phyloP scores from a whole-genome alignment of 2,329 filamentous ascomycete genomes.

The Epichloe scottii region DNA sequence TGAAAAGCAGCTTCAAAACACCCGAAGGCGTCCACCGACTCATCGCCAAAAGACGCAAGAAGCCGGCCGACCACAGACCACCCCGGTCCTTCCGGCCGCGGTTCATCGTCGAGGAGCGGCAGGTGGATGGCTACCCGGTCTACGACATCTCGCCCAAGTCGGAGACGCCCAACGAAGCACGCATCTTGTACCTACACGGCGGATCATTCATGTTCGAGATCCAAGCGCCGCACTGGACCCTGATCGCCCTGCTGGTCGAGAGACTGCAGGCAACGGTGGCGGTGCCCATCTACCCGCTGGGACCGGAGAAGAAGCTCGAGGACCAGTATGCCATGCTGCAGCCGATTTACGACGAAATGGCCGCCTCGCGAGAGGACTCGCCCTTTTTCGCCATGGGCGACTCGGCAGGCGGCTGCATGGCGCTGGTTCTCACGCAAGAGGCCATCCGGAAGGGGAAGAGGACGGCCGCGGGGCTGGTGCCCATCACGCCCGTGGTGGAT shows the following conservation, averaged over 20 bases:
- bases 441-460: conserved; percentile 14
- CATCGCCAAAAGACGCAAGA: conserved; percentile 14
- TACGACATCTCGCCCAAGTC: conserved; percentile 20
- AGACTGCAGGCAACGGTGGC: conserved; percentile 19
- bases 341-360: conserved; percentile 20
- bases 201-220: conserved; percentile 20
- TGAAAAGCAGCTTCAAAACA: conserved; percentile 15
- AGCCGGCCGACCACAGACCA: conserved; percentile 9
- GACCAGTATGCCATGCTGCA: conserved; percentile 20
- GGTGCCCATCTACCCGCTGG: conserved; percentile 21
- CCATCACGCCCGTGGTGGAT: conserved; percentile 19
- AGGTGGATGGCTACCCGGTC: conserved; percentile 10
- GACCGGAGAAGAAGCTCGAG: conserved; percentile 18
- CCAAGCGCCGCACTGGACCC: conserved; percentile 15
- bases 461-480: conserved; percentile 15
- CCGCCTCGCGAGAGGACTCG: conserved; percentile 13
- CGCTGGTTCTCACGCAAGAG: conserved; percentile 18
- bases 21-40: conserved; percentile 13
- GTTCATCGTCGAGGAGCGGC: conserved; percentile 15
- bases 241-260: conserved; percentile 16
- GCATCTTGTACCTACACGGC: conserved; percentile 20
- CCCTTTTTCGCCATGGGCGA: conserved; percentile 20
- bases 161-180: conserved; percentile 15
- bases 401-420: conserved; percentile 19
- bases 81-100: conserved; percentile 13